Base-by-base conservation (phyloP, 2,329 filamentous ascomycete species). In the Nemania bipapillata region DNA sequence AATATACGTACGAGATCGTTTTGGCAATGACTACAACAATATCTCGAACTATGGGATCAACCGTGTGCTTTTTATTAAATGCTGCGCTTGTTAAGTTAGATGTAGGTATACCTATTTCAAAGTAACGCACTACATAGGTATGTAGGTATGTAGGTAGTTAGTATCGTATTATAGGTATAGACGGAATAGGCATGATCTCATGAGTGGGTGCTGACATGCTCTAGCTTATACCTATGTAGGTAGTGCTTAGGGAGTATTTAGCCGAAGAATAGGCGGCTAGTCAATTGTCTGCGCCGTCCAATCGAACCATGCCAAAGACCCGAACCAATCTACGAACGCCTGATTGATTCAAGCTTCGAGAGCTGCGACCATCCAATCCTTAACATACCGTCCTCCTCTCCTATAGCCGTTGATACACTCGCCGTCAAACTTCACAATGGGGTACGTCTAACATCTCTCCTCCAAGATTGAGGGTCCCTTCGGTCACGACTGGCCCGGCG, bases 191-290 rank as follows among this genome's bases (percentile, higher is more conserved):
- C n/a, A n/a, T n/a, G n/a, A n/a, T n/a, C n/a, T n/a, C n/a, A n/a
- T n/a, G n/a, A n/a, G n/a, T n/a, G n/a, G n/a, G n/a, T n/a, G n/a
- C n/a, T n/a, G n/a, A n/a, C n/a, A n/a, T 37, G 35, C 35, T 6
- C 35, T 7, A 20, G 17, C 17, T 17, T 2, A 20, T 49, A 49
- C 45, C 7, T 47, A 9, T 9, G 3, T 47, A 47, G 17, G 7
- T 15, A 47, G 42, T 42, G 40, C 32, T 7, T 64, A 12, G 49
- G 22, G 42, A n/a, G 11, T 53, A n/a, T 65, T 73, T 67, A 67
- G 8, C 75, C 75, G 74, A 73, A 17, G 59, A 72, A 74, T 69
- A 68, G n/a, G 61, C 75, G 74, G 66, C 75, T 69, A 74, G 49
- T 66, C 45, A 69, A 17, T 47, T 52, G n/a, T 42, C 64, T n/a